phyloP scores from a whole-genome alignment of 139 green algal genomes.

The Picochlorum sp. region DNA sequence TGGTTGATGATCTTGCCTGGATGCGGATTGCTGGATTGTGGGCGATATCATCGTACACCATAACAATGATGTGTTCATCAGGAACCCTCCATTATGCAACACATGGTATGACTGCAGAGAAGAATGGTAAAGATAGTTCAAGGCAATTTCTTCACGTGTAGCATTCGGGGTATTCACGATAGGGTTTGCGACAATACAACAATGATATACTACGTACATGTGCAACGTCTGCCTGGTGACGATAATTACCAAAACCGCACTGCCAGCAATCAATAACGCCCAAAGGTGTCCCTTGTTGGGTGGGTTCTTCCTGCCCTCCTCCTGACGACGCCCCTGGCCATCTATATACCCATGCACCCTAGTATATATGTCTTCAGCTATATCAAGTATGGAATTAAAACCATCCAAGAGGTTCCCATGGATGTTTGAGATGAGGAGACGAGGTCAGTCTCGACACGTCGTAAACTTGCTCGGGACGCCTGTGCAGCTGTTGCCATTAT shows the following conservation, averaged over 20 bases:
- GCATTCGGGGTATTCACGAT: too few species aligned
- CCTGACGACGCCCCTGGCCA: too few species aligned
- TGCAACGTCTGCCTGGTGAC: slow-evolving; percentile 75
- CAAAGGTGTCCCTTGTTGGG: slow-evolving; percentile 36
- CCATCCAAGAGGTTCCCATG: too few species aligned
- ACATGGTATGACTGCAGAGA: slow-evolving; percentile 66
- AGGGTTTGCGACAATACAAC: not conserved
- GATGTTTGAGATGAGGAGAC: too few species aligned
- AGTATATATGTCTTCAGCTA: too few species aligned
- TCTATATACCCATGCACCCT: too few species aligned
- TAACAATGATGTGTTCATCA: slow-evolving; percentile 66
- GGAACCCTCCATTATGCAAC: slow-evolving; percentile 39
- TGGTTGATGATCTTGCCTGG: slow-evolving; percentile 84
- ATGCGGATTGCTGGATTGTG: slow-evolving; percentile 65
- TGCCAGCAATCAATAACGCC: slow-evolving; percentile 86
- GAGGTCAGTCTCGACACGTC: too few species aligned
- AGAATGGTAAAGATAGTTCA: not conserved
- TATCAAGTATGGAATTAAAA: too few species aligned
- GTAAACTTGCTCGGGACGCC: too few species aligned
- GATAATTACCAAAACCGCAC: slow-evolving; percentile 80
- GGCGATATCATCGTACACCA: slow-evolving; percentile 89
- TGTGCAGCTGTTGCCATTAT: too few species aligned
- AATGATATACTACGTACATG: slow-evolving; percentile 20
- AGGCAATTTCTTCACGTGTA: too few species aligned
- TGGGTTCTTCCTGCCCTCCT: too few species aligned